Evolutionary conservation across 2,329 filamentous ascomycete species (phyloP).

Genomic region (Neonectria ditissima): DNA sequence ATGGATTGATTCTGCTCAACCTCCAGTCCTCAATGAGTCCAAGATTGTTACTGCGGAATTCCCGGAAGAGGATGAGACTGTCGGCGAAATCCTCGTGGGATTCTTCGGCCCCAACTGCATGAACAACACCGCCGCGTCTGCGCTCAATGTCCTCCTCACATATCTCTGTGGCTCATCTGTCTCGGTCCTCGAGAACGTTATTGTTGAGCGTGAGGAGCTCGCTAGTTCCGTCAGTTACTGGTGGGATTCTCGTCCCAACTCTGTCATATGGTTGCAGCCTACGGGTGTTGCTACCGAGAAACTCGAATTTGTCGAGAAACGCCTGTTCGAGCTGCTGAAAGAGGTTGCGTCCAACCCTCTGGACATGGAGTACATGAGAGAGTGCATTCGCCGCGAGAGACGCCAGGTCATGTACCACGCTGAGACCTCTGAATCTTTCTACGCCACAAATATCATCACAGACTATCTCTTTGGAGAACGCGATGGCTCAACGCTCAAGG

Average conservation of each 20-base stretch:
- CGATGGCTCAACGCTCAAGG: slow-evolving; percentile 80
- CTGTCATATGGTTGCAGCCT: slow-evolving; percentile 86
- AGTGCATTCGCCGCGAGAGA: slow-evolving; percentile 85
- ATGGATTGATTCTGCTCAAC: slow-evolving; percentile 89
- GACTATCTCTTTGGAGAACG: slow-evolving; percentile 92
- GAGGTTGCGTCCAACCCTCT: slow-evolving; percentile 84
- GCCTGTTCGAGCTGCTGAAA: slow-evolving; percentile 84
- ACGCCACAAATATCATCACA: slow-evolving; percentile 86
- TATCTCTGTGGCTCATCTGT: slow-evolving; percentile 96
- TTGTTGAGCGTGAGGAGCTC: slow-evolving; percentile 94
- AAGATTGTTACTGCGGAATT: slow-evolving; percentile 86
- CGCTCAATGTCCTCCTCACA: slow-evolving; percentile 81
- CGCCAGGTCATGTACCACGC: slow-evolving; percentile 86
- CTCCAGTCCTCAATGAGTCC: slow-evolving; percentile 78
- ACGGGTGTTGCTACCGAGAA: slow-evolving; percentile 90
- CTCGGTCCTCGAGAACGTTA: slow-evolving; percentile 87
- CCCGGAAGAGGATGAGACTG: slow-evolving; percentile 95
- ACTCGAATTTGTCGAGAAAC: slow-evolving; percentile 84
- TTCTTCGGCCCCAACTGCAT: slow-evolving; percentile 89
- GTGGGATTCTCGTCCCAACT: slow-evolving; percentile 82
- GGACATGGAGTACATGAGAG: slow-evolving; percentile 89
- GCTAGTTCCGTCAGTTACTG: slow-evolving; percentile 86
- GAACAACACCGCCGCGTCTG: slow-evolving; percentile 75
- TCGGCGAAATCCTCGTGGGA: slow-evolving; percentile 85
- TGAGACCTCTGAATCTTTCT: slow-evolving; percentile 84